Conservation (phyloP, 139 green algal species). For the Diplosphaera chodatii region DNA sequence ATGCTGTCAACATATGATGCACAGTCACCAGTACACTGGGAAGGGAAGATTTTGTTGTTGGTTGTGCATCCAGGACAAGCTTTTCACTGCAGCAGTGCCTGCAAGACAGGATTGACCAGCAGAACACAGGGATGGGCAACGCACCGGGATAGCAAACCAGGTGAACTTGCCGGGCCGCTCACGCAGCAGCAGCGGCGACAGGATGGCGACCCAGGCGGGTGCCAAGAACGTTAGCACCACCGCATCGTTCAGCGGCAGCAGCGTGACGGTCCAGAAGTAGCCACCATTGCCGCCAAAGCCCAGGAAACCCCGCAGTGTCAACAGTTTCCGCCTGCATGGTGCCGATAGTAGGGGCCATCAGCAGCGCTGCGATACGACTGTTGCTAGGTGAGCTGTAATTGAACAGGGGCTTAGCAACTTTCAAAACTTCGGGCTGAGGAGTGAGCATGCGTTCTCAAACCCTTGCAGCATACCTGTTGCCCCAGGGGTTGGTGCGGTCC, state of each 20-base stretch:
- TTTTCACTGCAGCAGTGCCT: too few relatives aligned
- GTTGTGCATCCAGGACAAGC: too few relatives aligned
- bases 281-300: conserved; percentile 20
- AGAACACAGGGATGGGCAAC: too few relatives aligned
- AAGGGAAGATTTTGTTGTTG: too few relatives aligned
- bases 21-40: too few relatives aligned
- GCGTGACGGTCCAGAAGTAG: conserved; percentile 24
- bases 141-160: background rate
- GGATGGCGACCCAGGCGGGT: conserved; percentile 25
- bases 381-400: background rate
- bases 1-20: background rate
- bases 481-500: conserved; percentile 13
- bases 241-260: conserved; percentile 34
- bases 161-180: background rate
- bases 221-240: conserved; percentile 37
- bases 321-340: conserved; percentile 9
- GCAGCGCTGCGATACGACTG: too few relatives aligned
- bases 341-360: too few relatives aligned
- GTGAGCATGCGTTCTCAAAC: background rate
- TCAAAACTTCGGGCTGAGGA: background rate
- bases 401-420: too few relatives aligned
- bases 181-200: conserved; percentile 1
- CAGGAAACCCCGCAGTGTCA: conserved; percentile 18
- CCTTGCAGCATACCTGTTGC: conserved; percentile 13
- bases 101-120: too few relatives aligned